Evolutionary conservation across 805 yeast species (phyloP).

Genomic region (Tetrapisispora phaffii): DNA sequence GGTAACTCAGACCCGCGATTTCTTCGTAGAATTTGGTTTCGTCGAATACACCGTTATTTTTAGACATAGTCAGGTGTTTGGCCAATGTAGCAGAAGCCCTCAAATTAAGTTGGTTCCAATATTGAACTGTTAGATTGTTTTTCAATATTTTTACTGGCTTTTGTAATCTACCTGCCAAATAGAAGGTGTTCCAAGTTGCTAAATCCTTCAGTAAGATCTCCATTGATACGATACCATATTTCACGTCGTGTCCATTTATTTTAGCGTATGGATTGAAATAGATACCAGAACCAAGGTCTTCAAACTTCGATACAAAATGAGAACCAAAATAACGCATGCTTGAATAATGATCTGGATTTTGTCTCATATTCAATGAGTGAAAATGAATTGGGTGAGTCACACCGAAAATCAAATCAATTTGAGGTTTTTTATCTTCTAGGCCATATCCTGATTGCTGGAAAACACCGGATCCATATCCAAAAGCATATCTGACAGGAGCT

Average conservation of each 20-base stretch:
- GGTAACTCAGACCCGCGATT: slow-evolving; percentile 71
- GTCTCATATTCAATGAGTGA: slow-evolving; percentile 63
- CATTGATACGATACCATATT: slow-evolving; percentile 78
- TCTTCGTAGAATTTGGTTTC: slow-evolving; percentile 63
- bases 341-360: slow-evolving; percentile 72
- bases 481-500: slow-evolving; percentile 68
- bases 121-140: slow-evolving; percentile 52
- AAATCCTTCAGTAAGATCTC: slow-evolving; percentile 56
- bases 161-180: slow-evolving; percentile 86
- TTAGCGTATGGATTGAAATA: slow-evolving; percentile 87
- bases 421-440: slow-evolving; percentile 39
- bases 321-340: slow-evolving; percentile 52
- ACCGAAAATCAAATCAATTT: slow-evolving; percentile 76
- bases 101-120: slow-evolving; percentile 67
- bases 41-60: slow-evolving; percentile 35
- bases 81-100: slow-evolving; percentile 65
- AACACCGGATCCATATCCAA: slow-evolving; percentile 95
- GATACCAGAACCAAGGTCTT: slow-evolving; percentile 75
- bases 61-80: slow-evolving; percentile 26
- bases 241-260: slow-evolving; percentile 50
- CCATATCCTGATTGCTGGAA: slow-evolving; percentile 60
- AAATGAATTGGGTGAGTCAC: slow-evolving; percentile 67
- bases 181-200: slow-evolving; percentile 75
- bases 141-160: slow-evolving; percentile 78
- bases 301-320: slow-evolving; percentile 45